Evolutionary conservation across 164 flowering plant species (phyloP), one percentile per base, ranked within the genome.

Genomic region (Litsea cubeba): DNA sequence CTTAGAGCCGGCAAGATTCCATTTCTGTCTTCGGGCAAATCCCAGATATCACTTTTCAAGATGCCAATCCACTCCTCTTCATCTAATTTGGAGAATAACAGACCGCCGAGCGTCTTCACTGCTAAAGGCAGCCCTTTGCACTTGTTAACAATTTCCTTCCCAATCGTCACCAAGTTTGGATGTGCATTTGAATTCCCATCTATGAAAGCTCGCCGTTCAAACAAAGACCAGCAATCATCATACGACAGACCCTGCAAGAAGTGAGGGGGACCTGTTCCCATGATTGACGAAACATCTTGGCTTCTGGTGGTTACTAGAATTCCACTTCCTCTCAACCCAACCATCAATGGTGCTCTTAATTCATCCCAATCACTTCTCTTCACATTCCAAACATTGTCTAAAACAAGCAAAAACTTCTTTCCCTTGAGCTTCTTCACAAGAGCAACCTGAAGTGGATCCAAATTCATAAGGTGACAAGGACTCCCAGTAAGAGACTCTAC

Each of bases 301-400:
- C 65, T 71, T 10, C 71, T 68, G 7, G 78, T 74, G 26, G 79
- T 77, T 17, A 77, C 67, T 32, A 80, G 12, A 26, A 76, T 40
- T 50, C 50, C 57, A 57, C 78, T 76, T 28, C 78, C 78, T 12
- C 24, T 57, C 1, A 1, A 8, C 2, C 71, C 70, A 46, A 2
- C 28, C 51, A 3, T 64, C 5, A 76, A 51, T 5, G 20, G 25
- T 12, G 20, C 40, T n/a, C n/a, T 23, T 35, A 76, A 66, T 2
- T 8, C 7, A 1, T 71, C 78, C 74, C 71, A 71, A 22, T 71
- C 35, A 5, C 20, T 20, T 1, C 3, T 24, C 10, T 40, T 25
- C 23, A 71, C 74, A 25, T 76, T 65, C 78, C 78, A 76, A 4
- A 76, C 78, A 57, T 76, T 74, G 66, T 76, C 78, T 22, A 76